These are phyloP conservation scores for Aspergillus calidoustus DNA, from an alignment of 2,329 filamentous ascomycete genomes.

Conservation along the genomic window DNA sequence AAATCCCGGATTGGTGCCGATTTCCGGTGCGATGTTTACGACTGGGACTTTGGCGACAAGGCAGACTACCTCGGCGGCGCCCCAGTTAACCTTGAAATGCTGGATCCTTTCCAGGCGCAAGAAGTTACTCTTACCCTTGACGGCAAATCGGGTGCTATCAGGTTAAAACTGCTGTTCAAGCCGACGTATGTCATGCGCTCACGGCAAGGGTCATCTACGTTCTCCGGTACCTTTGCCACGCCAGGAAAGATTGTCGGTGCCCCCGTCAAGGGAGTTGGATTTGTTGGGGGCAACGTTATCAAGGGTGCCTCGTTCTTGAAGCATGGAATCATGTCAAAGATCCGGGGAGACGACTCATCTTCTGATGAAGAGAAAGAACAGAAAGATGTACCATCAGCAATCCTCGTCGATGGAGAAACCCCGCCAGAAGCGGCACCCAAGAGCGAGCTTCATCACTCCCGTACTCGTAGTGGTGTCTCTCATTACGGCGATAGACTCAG, in stretches of 20 bases:
- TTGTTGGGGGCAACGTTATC: conserved; percentile 79
- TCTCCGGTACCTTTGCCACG: conserved; percentile 84
- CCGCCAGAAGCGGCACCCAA: conserved; percentile 25
- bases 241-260: conserved; percentile 91
- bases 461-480: conserved; percentile 54
- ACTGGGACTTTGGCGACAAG: conserved; percentile 97
- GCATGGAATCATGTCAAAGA: conserved; percentile 69
- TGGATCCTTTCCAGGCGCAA: conserved; percentile 83
- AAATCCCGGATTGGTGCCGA: conserved; percentile 83
- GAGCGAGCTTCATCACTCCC: conserved; percentile 48
- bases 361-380: conserved; percentile 31
- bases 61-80: conserved; percentile 86
- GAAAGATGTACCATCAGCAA: conserved; percentile 26
- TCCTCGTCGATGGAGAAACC: conserved; percentile 35
- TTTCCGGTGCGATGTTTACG: conserved; percentile 82
- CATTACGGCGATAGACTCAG: conserved; percentile 57
- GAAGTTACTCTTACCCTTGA: conserved; percentile 78
- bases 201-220: conserved; percentile 88
- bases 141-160: conserved; percentile 84
- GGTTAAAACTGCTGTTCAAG: conserved; percentile 86
- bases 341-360: conserved; percentile 53
- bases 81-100: conserved; percentile 72
- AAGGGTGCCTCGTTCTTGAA: conserved; percentile 91
- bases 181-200: conserved; percentile 87
- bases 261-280: conserved; percentile 90